Conservation (phyloP, 305 asterid genomes). For the Fraxinus velutina region DNA sequence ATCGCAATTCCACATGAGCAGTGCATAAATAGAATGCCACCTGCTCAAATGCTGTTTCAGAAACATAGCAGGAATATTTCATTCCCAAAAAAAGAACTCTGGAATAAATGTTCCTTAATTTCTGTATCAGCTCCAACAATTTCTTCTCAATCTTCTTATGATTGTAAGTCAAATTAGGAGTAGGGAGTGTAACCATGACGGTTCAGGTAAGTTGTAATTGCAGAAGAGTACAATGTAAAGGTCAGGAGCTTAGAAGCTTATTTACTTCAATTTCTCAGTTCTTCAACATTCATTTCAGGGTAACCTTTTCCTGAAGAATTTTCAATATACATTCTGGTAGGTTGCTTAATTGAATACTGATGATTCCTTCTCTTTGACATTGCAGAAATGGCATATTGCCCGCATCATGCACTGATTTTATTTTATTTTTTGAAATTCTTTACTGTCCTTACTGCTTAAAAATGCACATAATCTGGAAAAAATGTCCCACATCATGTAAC, state of each 20-base stretch:
- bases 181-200: not conserved
- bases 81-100: conserved; percentile 24
- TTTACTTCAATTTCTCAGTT: no score
- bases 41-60: conserved; percentile 3
- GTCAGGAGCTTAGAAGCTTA: not conserved
- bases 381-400: no score
- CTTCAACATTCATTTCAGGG: no score
- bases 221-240: not conserved
- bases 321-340: no score
- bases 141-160: conserved; percentile 13
- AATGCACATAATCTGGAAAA: no score
- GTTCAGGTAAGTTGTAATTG: not conserved
- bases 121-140: conserved; percentile 4
- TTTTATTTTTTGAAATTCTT: no score
- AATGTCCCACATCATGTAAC: no score
- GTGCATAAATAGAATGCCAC: conserved; percentile 23
- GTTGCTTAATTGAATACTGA: no score
- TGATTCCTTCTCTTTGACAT: no score
- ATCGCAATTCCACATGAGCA: conserved; percentile 30
- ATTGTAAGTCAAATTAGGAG: not conserved
- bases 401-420: no score
- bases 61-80: conserved; percentile 14
- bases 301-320: no score
- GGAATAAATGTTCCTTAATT: conserved; percentile 1
- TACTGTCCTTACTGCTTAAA: no score